Evolutionary conservation across 164 flowering plant genomes (phyloP), one percentile per base, ranked within the genome.

Genomic region (Liquidambar formosana): DNA sequence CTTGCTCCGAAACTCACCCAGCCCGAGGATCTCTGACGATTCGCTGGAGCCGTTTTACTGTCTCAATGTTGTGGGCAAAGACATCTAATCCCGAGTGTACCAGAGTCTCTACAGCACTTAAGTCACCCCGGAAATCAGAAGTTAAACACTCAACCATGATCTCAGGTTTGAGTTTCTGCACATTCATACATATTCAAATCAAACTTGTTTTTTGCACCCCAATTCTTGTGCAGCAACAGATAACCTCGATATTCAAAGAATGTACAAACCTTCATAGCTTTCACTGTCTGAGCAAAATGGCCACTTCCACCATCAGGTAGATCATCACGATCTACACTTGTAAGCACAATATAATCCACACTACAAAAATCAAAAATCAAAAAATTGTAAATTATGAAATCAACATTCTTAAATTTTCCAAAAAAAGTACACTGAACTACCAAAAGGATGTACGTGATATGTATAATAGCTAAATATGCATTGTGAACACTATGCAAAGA

Each of bases 271-370:
- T 94, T 94, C 91, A 94, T 77, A 10, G 93, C 91, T 77, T 80
- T 71, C 54, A 94, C 97, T 3, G 99, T 92, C 66, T 69, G 81
- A 54, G 96, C 89, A 84, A 94, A 94, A 82, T 94, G 99, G 47
- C 92, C 87, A 79, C 99, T 94, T 65, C 97, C 99, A 68, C 97
- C 97, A 79, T 94, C 99, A 72, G 96, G 94, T 71, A 94, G 46
- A 81, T 94, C 99, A 74, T 94, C 97, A 64, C 99, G 97, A 72
- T 94, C 99, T 28, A 94, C 99, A 80, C 97, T 94, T 57, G 99
- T 94, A 69, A 94, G 63, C 53, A 94, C 99, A 70, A 94, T 88
- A 62, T 94, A 94, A 76, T 92, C 99, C 77, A 94, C 97, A 63
- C 97, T 94, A 78, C 68, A 75, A 75, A 72, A 79, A 13, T 16